Percentiles rank a stretch among this genome's conserved stretches.
Evolutionary conservation across 2,329 filamentous ascomycete genomes (phyloP).

Genomic region (Diaporthe longicolla): DNA sequence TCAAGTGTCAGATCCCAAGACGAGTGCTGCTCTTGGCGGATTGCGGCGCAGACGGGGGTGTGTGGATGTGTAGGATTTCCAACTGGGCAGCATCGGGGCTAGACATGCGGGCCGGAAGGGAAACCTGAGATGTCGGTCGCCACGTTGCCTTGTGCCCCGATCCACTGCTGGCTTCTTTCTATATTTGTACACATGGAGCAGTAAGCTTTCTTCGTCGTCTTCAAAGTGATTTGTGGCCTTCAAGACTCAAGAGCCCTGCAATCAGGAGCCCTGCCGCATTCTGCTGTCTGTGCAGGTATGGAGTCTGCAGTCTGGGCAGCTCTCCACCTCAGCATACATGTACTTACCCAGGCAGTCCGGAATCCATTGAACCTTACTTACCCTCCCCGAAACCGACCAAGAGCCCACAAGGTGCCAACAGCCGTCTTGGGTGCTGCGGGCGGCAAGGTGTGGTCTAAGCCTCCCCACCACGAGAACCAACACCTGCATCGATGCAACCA

Average conservation of each 20-base stretch:
- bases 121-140: slow-evolving; percentile 10
- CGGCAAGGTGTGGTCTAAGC: slow-evolving; percentile 22
- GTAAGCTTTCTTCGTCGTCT: not conserved
- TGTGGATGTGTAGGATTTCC: slow-evolving; percentile 23
- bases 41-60: slow-evolving; percentile 17
- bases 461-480: slow-evolving; percentile 15
- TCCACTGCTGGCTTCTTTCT: slow-evolving; percentile 23
- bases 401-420: not conserved
- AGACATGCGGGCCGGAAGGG: slow-evolving; percentile 11
- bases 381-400: not conserved
- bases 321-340: not conserved
- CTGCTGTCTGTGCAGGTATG: too few relatives aligned
- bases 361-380: not conserved
- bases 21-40: slow-evolving; percentile 13
- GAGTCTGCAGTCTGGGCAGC: not conserved
- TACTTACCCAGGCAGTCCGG: not conserved
- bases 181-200: not conserved
- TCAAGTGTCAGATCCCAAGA: slow-evolving; percentile 29
- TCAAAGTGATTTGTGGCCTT: not conserved
- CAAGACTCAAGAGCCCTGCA: not conserved
- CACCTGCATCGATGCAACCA: slow-evolving; percentile 22
- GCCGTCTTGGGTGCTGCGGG: not conserved
- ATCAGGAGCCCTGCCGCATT: not conserved
- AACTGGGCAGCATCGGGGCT: slow-evolving; percentile 25
- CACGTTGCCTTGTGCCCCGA: slow-evolving; percentile 4